These are phyloP conservation scores for Camelina laxa DNA, from an alignment of 345 rosid species.

Conservation along the genomic window DNA sequence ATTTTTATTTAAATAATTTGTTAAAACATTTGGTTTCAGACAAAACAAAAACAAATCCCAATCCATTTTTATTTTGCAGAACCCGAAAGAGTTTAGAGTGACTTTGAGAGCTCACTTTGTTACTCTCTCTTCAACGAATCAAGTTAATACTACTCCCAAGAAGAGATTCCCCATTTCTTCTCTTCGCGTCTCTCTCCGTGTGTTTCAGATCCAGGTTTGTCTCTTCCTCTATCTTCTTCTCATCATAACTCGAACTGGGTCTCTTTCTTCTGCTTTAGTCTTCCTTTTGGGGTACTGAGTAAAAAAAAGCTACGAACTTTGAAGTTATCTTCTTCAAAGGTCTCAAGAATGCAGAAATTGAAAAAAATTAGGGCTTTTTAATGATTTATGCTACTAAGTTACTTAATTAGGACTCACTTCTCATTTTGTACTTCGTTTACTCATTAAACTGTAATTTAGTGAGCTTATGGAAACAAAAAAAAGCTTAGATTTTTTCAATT, in stretches of 20 bases:
- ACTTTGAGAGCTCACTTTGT: conserved; percentile 32
- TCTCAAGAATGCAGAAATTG: conserved; percentile 12
- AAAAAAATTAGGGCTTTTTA: conserved; percentile 18
- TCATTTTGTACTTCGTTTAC: conserved; percentile 5
- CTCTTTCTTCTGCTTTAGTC: conserved; percentile 14
- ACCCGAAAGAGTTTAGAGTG: conserved; percentile 20
- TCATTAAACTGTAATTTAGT: conserved; percentile 24
- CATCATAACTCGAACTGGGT: conserved; percentile 3
- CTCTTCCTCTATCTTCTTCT: conserved; percentile 25
- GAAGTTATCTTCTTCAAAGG: conserved; percentile 19
- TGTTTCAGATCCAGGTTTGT: conserved; percentile 68
- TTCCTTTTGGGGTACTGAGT: conserved; percentile 35
- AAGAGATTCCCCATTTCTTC: conserved; percentile 9
- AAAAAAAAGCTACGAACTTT: conserved; percentile 24
- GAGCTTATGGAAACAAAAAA: conserved; percentile 30
- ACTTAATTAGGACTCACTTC: conserved; percentile 31
- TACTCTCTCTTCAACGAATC: conserved; percentile 32
- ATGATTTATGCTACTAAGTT: background rate
- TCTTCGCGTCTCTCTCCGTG: conserved; percentile 25
- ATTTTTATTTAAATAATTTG: background rate
- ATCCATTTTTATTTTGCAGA: conserved; percentile 40
- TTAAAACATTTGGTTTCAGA: conserved; percentile 4
- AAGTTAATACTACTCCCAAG: conserved; percentile 21
- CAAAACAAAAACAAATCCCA: background rate
- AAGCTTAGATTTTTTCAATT: conserved; percentile 9